Percentiles rank a stretch among this genome's conserved stretches.
Evolutionary conservation across 345 rosid species (phyloP).

Genomic region (Erodium maritimum): DNA sequence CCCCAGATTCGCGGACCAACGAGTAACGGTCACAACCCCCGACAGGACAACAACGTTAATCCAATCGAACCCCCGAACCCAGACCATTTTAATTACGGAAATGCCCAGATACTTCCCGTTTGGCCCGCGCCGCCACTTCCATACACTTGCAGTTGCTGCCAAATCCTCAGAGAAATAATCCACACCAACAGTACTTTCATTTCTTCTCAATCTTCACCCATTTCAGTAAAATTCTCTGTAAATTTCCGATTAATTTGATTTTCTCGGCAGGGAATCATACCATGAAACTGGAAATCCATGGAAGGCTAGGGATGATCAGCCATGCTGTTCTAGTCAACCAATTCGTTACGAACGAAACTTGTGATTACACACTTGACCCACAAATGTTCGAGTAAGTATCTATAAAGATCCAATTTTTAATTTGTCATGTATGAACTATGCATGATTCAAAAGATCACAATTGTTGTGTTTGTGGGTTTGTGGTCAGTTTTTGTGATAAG

Average conservation of each 20-base stretch:
- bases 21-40: too few relatives aligned
- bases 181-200: not conserved
- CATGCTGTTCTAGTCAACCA: slow-evolving; percentile 30
- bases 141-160: slow-evolving; percentile 21
- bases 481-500: slow-evolving; percentile 29
- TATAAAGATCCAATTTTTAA: not conserved
- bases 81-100: not conserved
- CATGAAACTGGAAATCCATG: slow-evolving; percentile 16
- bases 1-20: too few relatives aligned
- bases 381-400: slow-evolving; percentile 40
- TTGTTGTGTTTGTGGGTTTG: not conserved
- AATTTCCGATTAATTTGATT: too few relatives aligned
- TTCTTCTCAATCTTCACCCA: not conserved
- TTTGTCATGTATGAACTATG: not conserved
- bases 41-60: too few relatives aligned
- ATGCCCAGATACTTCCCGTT: slow-evolving; percentile 4
- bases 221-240: too few relatives aligned
- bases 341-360: not conserved
- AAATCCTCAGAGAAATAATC: slow-evolving; percentile 17
- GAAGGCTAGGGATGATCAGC: slow-evolving; percentile 37
- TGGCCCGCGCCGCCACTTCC: slow-evolving; percentile 21
- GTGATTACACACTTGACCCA: slow-evolving; percentile 1
- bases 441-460: too few relatives aligned
- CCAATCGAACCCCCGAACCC: not conserved
- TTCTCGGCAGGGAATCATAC: not conserved